A percentile compares a stretch with the other conserved stretches of the same genome.
phyloP scores from a whole-genome alignment of 352 stramenopile genomes.

The Phytophthora pini region DNA sequence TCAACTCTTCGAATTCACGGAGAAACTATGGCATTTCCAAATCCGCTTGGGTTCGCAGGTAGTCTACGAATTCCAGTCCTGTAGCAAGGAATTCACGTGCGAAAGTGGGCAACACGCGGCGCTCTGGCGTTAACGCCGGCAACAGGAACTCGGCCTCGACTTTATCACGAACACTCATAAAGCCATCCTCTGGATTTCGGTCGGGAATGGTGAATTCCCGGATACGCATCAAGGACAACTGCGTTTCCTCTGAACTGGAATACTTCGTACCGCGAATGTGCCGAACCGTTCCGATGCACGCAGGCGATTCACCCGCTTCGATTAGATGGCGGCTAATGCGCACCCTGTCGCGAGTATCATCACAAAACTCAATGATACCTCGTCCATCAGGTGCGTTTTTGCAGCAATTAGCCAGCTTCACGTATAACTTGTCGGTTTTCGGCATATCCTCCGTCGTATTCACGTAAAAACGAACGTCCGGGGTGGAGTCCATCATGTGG shows the following conservation, averaged over 20 bases:
- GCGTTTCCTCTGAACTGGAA: constrained; percentile 34
- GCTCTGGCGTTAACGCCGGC: constrained; percentile 60
- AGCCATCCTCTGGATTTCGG: constrained; percentile 46
- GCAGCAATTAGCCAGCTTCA: constrained; percentile 45
- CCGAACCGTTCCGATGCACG: constrained; percentile 61
- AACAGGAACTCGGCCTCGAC: constrained; percentile 72
- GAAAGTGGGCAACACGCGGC: constrained; percentile 57
- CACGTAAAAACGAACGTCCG: constrained; percentile 81
- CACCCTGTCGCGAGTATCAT: constrained; percentile 46
- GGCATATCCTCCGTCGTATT: constrained; percentile 68
- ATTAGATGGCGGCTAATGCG: constrained; percentile 63
- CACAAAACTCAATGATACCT: constrained; percentile 68
- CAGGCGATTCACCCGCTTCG: constrained; percentile 43
- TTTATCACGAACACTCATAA: constrained; percentile 61
- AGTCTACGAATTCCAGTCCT: constrained; percentile 74
- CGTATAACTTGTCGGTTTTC: constrained; percentile 50
- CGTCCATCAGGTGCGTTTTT: constrained; percentile 41
- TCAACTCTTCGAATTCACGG: not conserved
- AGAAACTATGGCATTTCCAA: constrained; percentile 28
- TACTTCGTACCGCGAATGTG: constrained; percentile 63
- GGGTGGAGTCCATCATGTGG: constrained; percentile 69
- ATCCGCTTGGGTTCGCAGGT: constrained; percentile 49
- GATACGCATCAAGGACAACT: constrained; percentile 61
- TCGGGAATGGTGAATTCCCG: constrained; percentile 66
- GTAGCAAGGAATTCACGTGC: constrained; percentile 60